Percentiles rank a stretch among this genome's conserved stretches.
Conservation (phyloP, 2,329 filamentous ascomycete genomes). For the Calonectria fujianensis region DNA sequence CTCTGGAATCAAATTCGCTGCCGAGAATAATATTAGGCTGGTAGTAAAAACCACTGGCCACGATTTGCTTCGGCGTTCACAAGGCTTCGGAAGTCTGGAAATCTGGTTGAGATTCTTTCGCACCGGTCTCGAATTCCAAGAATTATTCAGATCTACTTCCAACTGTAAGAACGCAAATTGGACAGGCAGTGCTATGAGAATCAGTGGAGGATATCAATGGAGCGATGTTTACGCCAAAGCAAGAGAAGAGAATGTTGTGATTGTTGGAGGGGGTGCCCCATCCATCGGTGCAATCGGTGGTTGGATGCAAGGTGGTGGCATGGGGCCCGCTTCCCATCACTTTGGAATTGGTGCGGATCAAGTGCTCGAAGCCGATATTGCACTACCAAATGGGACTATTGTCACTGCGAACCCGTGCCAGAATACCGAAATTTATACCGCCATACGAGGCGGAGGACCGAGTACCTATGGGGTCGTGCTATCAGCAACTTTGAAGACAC, state of each 20-base stretch:
- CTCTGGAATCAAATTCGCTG: not conserved
- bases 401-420: not conserved
- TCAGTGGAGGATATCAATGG: not conserved
- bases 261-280: not conserved
- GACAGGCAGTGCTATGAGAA: not conserved
- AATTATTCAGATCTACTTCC: not conserved
- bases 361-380: not conserved
- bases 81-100: not conserved
- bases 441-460: not conserved
- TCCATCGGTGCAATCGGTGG: not conserved
- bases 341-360: not conserved
- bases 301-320: constrained; percentile 1
- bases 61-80: not conserved
- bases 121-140: not conserved
- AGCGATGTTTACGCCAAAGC: constrained; percentile 6
- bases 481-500: not conserved
- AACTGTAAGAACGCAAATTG: not conserved
- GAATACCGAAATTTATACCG: not conserved
- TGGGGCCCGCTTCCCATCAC: constrained; percentile 1
- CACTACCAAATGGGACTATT: not conserved
- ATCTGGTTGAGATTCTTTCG: not conserved
- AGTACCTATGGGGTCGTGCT: constrained; percentile 1
- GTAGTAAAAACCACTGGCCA: not conserved
- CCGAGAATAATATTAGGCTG: not conserved
- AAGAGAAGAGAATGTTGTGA: not conserved